Percentiles rank a stretch among this genome's conserved stretches.
Evolutionary conservation across 2,329 filamentous ascomycete species (phyloP).

Genomic region (Colletotrichum simmondsii): DNA sequence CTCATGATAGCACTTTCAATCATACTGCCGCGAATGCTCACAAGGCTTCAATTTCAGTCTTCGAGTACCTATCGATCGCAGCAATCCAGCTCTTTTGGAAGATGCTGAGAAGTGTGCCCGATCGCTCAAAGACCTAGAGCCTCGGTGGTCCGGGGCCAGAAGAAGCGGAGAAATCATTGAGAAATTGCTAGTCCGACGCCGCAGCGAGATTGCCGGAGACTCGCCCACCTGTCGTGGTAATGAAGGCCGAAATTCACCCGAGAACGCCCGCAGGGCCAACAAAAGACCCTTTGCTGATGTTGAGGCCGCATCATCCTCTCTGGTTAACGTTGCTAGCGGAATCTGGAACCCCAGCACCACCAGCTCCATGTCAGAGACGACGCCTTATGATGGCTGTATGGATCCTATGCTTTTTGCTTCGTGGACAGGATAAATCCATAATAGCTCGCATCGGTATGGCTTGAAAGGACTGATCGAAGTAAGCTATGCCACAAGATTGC

Average conservation of each 20-base stretch:
- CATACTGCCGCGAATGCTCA: not conserved
- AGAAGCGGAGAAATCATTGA: conserved; percentile 40
- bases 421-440: not conserved
- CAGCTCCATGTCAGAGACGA: not conserved
- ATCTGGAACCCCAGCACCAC: not conserved
- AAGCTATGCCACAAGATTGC: not conserved
- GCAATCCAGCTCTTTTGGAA: not conserved
- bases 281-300: not conserved
- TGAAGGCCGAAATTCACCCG: not conserved
- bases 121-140: conserved; percentile 39
- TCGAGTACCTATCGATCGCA: not conserved
- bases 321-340: not conserved
- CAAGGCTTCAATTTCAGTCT: not conserved
- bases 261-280: not conserved
- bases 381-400: not conserved
- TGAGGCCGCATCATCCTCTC: not conserved
- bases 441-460: no score
- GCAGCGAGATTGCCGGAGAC: not conserved
- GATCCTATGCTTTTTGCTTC: not conserved
- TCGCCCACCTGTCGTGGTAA: not conserved
- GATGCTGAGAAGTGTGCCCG: conserved; percentile 37
- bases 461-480: no score
- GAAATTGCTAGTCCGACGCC: conserved; percentile 34
- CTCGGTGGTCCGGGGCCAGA: conserved; percentile 39
- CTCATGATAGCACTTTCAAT: not conserved